A percentile compares a stretch with the other conserved stretches of the same genome.
These are phyloP conservation scores for Otatea glauca DNA, from an alignment of 176 grass and related monocot genomes.

Conservation along the genomic window DNA sequence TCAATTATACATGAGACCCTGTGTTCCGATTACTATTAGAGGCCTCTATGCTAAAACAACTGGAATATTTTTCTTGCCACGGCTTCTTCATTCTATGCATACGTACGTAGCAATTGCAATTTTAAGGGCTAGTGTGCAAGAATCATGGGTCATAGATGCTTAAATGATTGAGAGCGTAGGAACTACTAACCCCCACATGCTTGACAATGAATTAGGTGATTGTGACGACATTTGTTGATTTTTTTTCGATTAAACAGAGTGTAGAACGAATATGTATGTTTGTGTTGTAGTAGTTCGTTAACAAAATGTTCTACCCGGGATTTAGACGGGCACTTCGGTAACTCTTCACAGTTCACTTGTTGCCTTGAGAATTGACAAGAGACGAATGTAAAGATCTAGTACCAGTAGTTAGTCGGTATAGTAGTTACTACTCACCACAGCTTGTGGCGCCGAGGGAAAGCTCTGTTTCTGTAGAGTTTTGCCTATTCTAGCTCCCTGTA, in stretches of 20 bases:
- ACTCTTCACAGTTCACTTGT: background rate
- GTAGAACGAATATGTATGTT: too few species aligned
- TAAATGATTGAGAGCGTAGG: background rate
- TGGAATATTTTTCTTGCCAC: background rate
- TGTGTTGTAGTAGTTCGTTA: too few species aligned
- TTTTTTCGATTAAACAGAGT: too few species aligned
- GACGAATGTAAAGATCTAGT: background rate
- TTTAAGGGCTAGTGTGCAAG: background rate
- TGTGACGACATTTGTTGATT: too few species aligned
- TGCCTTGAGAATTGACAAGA: background rate
- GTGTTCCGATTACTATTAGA: background rate
- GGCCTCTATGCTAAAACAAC: background rate
- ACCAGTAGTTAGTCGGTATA: background rate
- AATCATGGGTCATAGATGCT: too few species aligned
- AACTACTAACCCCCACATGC: background rate
- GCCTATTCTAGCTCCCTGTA: too few species aligned
- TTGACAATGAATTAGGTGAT: too few species aligned
- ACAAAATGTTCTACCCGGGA: too few species aligned
- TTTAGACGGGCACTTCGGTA: too few species aligned
- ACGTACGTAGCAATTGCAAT: background rate
- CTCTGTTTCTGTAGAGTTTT: background rate
- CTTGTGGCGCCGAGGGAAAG: background rate
- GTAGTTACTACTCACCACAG: background rate
- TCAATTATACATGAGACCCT: background rate
- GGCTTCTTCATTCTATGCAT: background rate